These are phyloP conservation scores for Hansenula sp. DNA, from an alignment of 1,139 yeast species.

Conservation along the genomic window DNA sequence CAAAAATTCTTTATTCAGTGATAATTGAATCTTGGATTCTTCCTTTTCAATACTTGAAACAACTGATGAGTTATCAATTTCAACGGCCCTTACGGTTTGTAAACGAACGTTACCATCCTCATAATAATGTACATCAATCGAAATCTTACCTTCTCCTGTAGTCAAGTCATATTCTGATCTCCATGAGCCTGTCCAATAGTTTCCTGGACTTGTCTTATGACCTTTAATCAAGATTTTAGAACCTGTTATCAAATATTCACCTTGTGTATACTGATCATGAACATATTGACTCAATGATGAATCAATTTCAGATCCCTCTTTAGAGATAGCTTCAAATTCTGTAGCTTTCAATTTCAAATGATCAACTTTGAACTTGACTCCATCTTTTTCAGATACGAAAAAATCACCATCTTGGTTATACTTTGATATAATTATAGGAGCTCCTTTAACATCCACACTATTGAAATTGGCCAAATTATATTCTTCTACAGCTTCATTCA, in stretches of 20 bases:
- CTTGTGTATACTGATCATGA: constrained; percentile 41
- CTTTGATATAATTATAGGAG: constrained; percentile 37
- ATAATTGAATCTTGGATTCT: constrained; percentile 62
- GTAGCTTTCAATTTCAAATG: constrained; percentile 41
- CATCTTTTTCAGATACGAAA: constrained; percentile 43
- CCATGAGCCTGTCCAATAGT: constrained; percentile 93
- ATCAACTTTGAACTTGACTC: constrained; percentile 60
- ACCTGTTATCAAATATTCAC: constrained; percentile 13
- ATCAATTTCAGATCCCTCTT: constrained; percentile 15
- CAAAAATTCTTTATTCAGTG: constrained; percentile 60
- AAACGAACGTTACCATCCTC: constrained; percentile 95
- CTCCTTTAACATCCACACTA: constrained; percentile 33
- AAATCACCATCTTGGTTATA: constrained; percentile 42
- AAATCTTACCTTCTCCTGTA: constrained; percentile 46
- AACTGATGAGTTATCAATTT: constrained; percentile 4
- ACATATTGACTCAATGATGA: constrained; percentile 31
- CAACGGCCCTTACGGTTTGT: constrained; percentile 46
- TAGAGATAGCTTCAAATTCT: constrained; percentile 44
- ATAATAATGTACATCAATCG: constrained; percentile 81
- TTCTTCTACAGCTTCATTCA: constrained; percentile 34
- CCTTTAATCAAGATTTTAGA: constrained; percentile 56
- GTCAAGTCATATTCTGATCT: constrained; percentile 54
- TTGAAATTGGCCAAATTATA: constrained; percentile 41
- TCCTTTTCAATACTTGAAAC: constrained; percentile 37
- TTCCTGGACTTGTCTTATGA: constrained; percentile 66